Conservation (phyloP, 495 filamentous ascomycete species). For the Daldinia caldariorum region DNA sequence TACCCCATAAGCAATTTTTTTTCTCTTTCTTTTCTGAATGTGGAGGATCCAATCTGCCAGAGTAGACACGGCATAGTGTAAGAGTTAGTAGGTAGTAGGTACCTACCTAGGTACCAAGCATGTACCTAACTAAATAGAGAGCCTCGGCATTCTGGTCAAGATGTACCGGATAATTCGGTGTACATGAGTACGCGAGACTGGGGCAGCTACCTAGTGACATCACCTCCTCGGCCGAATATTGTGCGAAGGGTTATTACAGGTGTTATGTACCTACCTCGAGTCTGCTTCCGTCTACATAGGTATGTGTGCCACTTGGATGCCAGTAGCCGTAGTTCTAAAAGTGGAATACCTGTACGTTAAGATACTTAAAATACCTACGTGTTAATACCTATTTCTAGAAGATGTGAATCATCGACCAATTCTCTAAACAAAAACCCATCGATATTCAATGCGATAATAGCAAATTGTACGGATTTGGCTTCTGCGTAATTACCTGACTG, state of each 20-base stretch:
- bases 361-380: no score
- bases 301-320: constrained; percentile 1
- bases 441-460: constrained; percentile 1
- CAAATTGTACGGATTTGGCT: constrained; percentile 8
- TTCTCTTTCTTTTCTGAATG: constrained; percentile 13
- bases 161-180: constrained; percentile 16
- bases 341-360: background rate
- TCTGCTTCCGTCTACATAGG: constrained; percentile 1
- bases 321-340: constrained; percentile 11
- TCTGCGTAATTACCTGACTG: background rate
- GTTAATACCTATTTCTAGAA: background rate
- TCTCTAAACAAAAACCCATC: background rate
- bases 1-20: constrained; percentile 19
- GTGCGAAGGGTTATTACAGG: constrained; percentile 12
- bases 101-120: background rate
- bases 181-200: constrained; percentile 21
- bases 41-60: constrained; percentile 13
- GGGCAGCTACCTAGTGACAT: constrained; percentile 36
- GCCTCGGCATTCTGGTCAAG: constrained; percentile 17
- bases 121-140: background rate
- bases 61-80: background rate
- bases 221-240: constrained; percentile 42
- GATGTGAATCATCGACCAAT: background rate
- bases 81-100: no score
- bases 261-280: constrained; percentile 20